Conservation (phyloP, 2,329 filamentous ascomycete species). For the Xylaria sp. region DNA sequence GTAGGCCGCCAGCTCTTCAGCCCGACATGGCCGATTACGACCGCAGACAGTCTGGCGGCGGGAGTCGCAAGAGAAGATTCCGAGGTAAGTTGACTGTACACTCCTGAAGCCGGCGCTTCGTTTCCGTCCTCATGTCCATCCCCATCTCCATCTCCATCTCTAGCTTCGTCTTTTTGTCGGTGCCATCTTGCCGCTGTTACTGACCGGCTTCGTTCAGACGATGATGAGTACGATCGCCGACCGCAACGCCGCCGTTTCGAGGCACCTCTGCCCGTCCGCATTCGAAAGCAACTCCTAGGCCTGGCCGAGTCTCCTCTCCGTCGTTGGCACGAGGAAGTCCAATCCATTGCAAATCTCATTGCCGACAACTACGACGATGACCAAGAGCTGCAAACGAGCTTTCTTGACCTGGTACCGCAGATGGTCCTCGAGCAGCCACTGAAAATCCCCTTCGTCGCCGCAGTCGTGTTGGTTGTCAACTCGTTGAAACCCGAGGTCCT, state of each 20-base stretch:
- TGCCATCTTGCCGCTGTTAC: neutral
- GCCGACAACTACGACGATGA: slow-evolving; percentile 84
- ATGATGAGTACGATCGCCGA: slow-evolving; percentile 78
- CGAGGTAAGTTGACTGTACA: slow-evolving; percentile 63
- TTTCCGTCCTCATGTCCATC: neutral
- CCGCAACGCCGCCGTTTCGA: slow-evolving; percentile 76
- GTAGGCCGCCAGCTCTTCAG: neutral
- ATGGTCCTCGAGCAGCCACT: slow-evolving; percentile 89
- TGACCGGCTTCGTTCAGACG: slow-evolving; percentile 53
- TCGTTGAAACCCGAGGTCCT: slow-evolving; percentile 76
- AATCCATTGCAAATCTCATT: slow-evolving; percentile 75
- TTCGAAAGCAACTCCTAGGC: slow-evolving; percentile 78
- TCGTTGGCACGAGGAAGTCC: slow-evolving; percentile 78
- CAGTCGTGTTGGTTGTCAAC: slow-evolving; percentile 81
- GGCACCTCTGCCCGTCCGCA: slow-evolving; percentile 69
- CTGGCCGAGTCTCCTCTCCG: slow-evolving; percentile 83
- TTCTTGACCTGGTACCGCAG: slow-evolving; percentile 75
- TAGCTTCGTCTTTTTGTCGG: slow-evolving; percentile 8
- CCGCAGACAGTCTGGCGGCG: slow-evolving; percentile 54
- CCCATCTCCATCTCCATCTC: neutral
- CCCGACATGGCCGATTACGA: slow-evolving; percentile 63
- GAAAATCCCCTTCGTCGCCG: slow-evolving; percentile 94
- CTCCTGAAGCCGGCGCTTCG: neutral
- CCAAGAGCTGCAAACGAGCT: slow-evolving; percentile 71
- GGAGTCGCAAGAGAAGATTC: slow-evolving; percentile 76